Conservation (phyloP, 805 yeast species). For the Phaffomyces thermotolerans region DNA sequence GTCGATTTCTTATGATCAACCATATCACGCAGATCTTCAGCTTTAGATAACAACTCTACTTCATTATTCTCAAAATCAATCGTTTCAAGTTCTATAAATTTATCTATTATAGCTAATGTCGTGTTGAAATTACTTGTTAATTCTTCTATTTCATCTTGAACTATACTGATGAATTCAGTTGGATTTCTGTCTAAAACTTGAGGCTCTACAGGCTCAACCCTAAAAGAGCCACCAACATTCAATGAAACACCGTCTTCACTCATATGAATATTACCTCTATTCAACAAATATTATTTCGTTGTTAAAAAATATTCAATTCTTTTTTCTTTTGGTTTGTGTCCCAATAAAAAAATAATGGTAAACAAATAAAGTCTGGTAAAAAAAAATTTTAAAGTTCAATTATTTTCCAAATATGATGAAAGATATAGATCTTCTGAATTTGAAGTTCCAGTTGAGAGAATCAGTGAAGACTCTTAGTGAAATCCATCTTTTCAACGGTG, state of each 20-base stretch:
- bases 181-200: constrained; percentile 1
- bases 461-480: constrained; percentile 42
- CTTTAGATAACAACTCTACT: constrained; percentile 3
- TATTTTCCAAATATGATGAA: no score
- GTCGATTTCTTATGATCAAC: not conserved
- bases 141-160: constrained; percentile 8
- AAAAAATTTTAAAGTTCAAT: no score
- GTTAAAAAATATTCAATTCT: not conserved
- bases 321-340: no score
- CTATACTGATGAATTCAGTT: not conserved
- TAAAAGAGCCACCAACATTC: not conserved
- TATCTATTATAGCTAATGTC: constrained; percentile 9
- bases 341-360: no score
- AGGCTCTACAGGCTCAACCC: not conserved
- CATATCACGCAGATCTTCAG: not conserved
- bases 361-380: no score
- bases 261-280: no score
- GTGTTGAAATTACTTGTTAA: constrained; percentile 8
- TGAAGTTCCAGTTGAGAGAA: constrained; percentile 26
- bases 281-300: not conserved
- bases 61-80: constrained; percentile 9
- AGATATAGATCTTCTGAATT: constrained; percentile 10
- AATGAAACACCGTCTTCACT: not conserved
- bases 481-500: constrained; percentile 57
- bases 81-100: constrained; percentile 12